A percentile compares a stretch with the other conserved stretches of the same genome.
These are phyloP conservation scores for Prunus yedoensis DNA, from an alignment of 331 rosid genomes.

Conservation along the genomic window DNA sequence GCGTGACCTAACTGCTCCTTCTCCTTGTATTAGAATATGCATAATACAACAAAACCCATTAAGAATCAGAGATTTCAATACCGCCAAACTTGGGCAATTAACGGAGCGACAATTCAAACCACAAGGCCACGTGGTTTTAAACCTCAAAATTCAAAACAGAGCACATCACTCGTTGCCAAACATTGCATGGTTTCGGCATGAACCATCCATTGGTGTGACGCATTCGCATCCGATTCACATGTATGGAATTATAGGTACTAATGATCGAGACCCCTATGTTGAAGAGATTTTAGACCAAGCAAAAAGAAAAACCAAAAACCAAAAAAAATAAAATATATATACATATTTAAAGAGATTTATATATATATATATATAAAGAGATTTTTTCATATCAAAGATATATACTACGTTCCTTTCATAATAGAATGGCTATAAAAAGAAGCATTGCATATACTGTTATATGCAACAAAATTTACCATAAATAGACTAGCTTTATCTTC, in stretches of 20 bases:
- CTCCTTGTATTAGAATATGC: neutral
- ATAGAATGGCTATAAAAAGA: neutral
- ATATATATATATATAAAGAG: neutral
- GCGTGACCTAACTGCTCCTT: neutral
- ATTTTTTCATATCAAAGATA: neutral
- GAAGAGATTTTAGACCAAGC: neutral
- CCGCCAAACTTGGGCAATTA: too few species aligned
- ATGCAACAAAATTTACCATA: too few species aligned
- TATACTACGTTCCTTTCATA: neutral
- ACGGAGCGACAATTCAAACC: neutral
- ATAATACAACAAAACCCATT: neutral
- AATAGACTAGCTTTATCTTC: too few species aligned
- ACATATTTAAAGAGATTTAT: too few species aligned
- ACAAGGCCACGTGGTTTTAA: slow-evolving; percentile 6
- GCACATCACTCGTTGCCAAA: slow-evolving; percentile 4
- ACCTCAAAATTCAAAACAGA: neutral
- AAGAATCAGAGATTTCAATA: neutral
- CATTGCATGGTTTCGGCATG: neutral
- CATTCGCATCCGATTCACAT: neutral
- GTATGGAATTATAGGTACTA: neutral
- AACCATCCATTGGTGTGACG: neutral
- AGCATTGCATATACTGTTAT: neutral
- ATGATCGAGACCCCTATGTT: neutral
- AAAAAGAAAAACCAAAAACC: too few species aligned
- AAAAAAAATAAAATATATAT: neutral